phyloP scores from a whole-genome alignment of 805 yeast species.

The Middelhovenomyces tepae region DNA sequence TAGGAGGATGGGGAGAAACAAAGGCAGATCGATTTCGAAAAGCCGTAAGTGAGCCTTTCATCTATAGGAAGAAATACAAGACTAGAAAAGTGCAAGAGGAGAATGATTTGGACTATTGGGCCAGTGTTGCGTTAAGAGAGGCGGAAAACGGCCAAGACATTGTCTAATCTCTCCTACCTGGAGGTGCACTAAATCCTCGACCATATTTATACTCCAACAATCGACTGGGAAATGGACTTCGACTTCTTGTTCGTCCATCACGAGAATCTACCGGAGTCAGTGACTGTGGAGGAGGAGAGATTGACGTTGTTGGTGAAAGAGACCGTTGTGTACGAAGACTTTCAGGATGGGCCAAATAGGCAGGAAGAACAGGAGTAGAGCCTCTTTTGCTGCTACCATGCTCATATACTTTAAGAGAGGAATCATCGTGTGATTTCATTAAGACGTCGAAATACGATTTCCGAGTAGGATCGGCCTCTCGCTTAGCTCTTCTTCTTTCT shows the following conservation, averaged over 20 bases:
- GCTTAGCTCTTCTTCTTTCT: slow-evolving; percentile 24
- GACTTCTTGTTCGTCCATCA: background rate
- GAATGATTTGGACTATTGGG: background rate
- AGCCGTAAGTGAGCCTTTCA: slow-evolving; percentile 20
- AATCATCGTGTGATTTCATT: slow-evolving; percentile 2
- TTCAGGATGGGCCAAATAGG: no score
- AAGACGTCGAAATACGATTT: slow-evolving; percentile 17
- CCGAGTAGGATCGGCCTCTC: slow-evolving; percentile 26
- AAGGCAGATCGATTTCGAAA: slow-evolving; percentile 17
- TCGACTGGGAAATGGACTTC: background rate
- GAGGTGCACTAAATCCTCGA: slow-evolving; percentile 7
- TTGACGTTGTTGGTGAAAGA: no score
- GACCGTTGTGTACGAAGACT: no score
- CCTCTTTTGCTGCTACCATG: background rate
- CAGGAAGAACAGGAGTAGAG: slow-evolving; percentile 1
- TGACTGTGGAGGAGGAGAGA: no score
- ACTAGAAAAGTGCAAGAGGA: background rate
- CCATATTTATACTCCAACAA: slow-evolving; percentile 3
- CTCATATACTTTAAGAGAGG: slow-evolving; percentile 1
- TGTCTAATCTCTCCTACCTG: background rate
- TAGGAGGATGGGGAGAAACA: slow-evolving; percentile 21
- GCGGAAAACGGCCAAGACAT: background rate
- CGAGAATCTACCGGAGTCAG: background rate
- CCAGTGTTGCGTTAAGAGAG: background rate
- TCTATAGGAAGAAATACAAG: slow-evolving; percentile 13